Percentiles rank a stretch among this genome's conserved stretches.
Evolutionary conservation across 257 asterid species (phyloP).

Genomic region (Plectranthus barbatus): DNA sequence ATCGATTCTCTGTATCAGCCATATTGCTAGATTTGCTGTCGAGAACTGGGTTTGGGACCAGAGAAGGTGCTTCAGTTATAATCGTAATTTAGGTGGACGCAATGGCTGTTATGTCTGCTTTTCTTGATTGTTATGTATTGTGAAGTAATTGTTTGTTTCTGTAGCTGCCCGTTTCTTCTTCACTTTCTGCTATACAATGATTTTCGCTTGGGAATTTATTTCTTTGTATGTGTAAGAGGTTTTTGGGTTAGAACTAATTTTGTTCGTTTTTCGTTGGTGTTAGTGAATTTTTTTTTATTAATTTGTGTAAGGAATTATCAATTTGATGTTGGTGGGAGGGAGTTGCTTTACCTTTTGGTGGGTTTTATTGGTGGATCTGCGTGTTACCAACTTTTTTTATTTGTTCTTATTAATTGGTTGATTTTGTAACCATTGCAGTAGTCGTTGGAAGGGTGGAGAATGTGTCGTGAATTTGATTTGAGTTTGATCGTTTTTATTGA

Average conservation of each 20-base stretch:
- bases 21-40: constrained; percentile 7
- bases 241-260: constrained; percentile 17
- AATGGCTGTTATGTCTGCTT: background rate
- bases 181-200: background rate
- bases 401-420: constrained; percentile 16
- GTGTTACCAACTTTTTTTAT: constrained; percentile 23
- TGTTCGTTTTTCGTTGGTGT: too few relatives aligned
- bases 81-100: background rate
- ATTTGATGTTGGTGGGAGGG: constrained; percentile 22
- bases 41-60: background rate
- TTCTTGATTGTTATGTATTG: background rate
- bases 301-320: constrained; percentile 9
- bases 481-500: constrained; percentile 9
- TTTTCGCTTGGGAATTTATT: background rate
- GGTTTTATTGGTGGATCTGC: constrained; percentile 47
- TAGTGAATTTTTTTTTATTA: background rate
- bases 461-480: background rate
- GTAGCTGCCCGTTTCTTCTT: constrained; percentile 1
- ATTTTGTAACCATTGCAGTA: constrained; percentile 17
- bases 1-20: background rate
- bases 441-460: constrained; percentile 14
- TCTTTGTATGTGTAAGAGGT: constrained; percentile 9
- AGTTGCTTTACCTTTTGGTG: constrained; percentile 29
- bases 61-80: constrained; percentile 12
- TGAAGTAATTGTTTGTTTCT: background rate